Conservation (phyloP, 768 basidiomycete species). For the Trametes meyenii region DNA sequence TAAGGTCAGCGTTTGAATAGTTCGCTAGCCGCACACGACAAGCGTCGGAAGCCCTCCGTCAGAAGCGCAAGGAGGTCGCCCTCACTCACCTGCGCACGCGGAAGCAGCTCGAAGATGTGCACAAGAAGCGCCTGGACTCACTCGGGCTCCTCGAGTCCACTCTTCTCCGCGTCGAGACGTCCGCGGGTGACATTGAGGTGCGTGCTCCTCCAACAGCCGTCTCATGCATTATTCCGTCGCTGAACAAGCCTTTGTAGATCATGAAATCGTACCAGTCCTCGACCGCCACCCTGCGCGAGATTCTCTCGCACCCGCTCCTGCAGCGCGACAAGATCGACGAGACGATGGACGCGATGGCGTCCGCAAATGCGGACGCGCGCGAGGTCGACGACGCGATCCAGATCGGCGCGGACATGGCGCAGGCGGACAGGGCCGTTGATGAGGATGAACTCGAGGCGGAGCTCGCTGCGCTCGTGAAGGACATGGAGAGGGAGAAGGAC, state of each 20-base stretch:
- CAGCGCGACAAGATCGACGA: slow-evolving; percentile 78
- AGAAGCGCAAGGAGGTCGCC: slow-evolving; percentile 74
- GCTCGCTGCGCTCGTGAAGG: slow-evolving; percentile 55
- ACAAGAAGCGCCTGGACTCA: slow-evolving; percentile 74
- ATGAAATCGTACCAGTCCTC: slow-evolving; percentile 87
- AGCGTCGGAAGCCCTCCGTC: slow-evolving; percentile 63
- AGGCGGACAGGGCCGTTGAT: slow-evolving; percentile 48
- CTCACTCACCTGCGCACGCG: slow-evolving; percentile 77
- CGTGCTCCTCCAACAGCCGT: slow-evolving; percentile 20
- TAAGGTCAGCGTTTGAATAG: background rate
- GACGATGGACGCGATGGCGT: slow-evolving; percentile 87
- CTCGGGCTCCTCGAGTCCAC: slow-evolving; percentile 77
- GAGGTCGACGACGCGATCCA: slow-evolving; percentile 83
- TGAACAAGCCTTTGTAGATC: slow-evolving; percentile 51
- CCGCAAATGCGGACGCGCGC: slow-evolving; percentile 77
- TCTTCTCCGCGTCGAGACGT: slow-evolving; percentile 79
- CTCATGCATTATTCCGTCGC: background rate
- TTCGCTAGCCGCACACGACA: slow-evolving; percentile 65
- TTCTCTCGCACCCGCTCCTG: slow-evolving; percentile 81
- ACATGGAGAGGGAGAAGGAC: slow-evolving; percentile 41
- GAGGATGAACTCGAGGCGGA: slow-evolving; percentile 68
- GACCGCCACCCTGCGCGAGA: slow-evolving; percentile 69
- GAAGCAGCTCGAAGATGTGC: slow-evolving; percentile 78
- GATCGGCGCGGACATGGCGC: slow-evolving; percentile 63
- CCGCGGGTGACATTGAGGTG: slow-evolving; percentile 90